Evolutionary conservation across 441 rosid species (phyloP).

Genomic region (Populus hybrid): DNA sequence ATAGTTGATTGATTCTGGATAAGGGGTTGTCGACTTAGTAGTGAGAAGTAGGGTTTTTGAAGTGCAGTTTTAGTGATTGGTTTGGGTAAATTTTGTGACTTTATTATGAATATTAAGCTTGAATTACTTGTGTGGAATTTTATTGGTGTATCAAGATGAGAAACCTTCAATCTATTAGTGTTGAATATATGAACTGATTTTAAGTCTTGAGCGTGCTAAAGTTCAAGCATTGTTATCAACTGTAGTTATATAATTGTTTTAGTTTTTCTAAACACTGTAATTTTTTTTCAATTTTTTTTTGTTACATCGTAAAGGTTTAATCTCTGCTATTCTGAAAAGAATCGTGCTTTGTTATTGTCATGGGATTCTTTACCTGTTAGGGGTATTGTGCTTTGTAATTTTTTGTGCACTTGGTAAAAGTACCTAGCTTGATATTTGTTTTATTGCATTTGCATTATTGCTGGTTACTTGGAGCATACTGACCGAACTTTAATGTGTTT

Average conservation of each 20-base stretch:
- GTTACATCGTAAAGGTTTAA: background rate
- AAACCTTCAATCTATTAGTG: background rate
- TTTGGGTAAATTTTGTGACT: background rate
- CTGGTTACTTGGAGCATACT: background rate
- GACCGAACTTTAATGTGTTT: background rate
- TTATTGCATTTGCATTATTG: background rate
- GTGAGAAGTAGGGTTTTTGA: background rate
- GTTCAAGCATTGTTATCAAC: background rate
- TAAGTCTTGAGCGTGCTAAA: background rate
- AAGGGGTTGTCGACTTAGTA: background rate
- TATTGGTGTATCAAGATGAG: background rate
- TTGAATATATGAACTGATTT: background rate
- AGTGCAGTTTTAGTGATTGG: background rate
- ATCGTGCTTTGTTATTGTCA: too few relatives aligned
- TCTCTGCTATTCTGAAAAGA: background rate
- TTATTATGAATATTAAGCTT: too few relatives aligned
- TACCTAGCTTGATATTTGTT: background rate
- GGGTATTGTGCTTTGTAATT: background rate
- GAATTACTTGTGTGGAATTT: background rate
- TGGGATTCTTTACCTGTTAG: too few relatives aligned
- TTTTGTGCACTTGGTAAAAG: background rate
- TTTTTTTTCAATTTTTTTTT: too few relatives aligned
- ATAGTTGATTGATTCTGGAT: background rate
- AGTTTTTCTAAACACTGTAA: too few relatives aligned
- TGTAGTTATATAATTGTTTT: background rate